A percentile compares a stretch with the other conserved stretches of the same genome.
Evolutionary conservation across 2,329 filamentous ascomycete species (phyloP).

Genomic region (Epichloe sp.): DNA sequence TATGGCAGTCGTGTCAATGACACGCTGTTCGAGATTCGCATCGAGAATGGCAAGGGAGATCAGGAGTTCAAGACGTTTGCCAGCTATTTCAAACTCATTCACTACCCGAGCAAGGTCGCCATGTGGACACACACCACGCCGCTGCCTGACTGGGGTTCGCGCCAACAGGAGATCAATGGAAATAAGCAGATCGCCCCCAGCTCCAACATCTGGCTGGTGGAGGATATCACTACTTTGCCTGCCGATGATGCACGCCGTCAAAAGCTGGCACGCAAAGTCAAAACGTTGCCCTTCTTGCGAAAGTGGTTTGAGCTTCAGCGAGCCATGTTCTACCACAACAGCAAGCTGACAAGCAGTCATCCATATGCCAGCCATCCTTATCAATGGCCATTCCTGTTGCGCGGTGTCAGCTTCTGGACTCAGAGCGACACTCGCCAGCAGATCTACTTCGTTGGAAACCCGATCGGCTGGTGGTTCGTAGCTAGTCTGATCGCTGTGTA

Average conservation of each 20-base stretch:
- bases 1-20: conserved; percentile 67
- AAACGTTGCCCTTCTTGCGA: conserved; percentile 71
- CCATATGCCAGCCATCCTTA: conserved; percentile 91
- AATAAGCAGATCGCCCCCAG: conserved; percentile 88
- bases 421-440: conserved; percentile 89
- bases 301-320: conserved; percentile 97
- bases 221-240: conserved; percentile 74
- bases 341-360: conserved; percentile 90
- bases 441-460: conserved; percentile 98
- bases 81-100: conserved; percentile 90
- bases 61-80: conserved; percentile 85
- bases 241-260: conserved; percentile 58
- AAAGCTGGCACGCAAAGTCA: conserved; percentile 67
- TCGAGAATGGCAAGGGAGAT: conserved; percentile 69
- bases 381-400: conserved; percentile 94
- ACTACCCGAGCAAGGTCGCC: conserved; percentile 87
- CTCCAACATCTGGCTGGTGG: conserved; percentile 90
- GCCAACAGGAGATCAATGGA: conserved; percentile 97
- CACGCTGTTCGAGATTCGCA: conserved; percentile 81
- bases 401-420: conserved; percentile 98
- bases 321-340: conserved; percentile 99
- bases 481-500: conserved; percentile 89
- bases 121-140: conserved; percentile 98
- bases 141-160: conserved; percentile 93
- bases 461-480: conserved; percentile 92